Evolutionary conservation across 305 asterid genomes (phyloP), one percentile per base, ranked within the genome.

Genomic region (Petunia hybrid): DNA sequence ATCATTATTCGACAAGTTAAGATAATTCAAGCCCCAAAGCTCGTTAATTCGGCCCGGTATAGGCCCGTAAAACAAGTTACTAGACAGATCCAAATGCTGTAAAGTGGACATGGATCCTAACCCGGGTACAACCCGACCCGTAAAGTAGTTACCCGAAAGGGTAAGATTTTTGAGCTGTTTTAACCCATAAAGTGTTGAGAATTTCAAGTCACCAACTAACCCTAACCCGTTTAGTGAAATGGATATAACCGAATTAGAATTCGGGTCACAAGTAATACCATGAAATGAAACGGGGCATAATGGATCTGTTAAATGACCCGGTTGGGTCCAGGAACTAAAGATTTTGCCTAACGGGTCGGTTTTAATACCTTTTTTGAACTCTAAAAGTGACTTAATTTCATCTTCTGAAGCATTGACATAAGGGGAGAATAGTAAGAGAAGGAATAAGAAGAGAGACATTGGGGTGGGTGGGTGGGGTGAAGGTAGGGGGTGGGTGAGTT

Each of bases 111-210:
- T 89, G 57, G 76, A 16, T 36, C 97, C 97, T 8, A 94, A 84
- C 12, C 91, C 70, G 22, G 98, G 98, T 35, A 90, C 94, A 2
- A 94, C 90, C 38, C 98, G 90, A 10, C 98, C 98, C 39, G 97
- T 83, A 51, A 94, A 86, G 1, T 68, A 82, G 83, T 94, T 94
- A 2, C 97, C 97, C 1, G 94, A 84, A n/a, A 94, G 93, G 86
- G 89, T 89, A 16, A 94, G 89, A 69, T 88, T 89, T 76, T 75
- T 87, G 40, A 94, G 91, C 67, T 65, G 85, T 83, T 85, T 91
- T 4, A 94, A 80, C 5, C 88, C 88, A 22, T 85, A 79, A 16
- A 94, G 87, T 14, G 95, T 94, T 68, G 63, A 84, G 87, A 94
- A 91, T 78, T 94, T 94, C 78, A 94, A 86, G 79, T 94, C 98